Evolutionary conservation across 164 flowering plant species (phyloP).

Genomic region (Vitis labrusca): DNA sequence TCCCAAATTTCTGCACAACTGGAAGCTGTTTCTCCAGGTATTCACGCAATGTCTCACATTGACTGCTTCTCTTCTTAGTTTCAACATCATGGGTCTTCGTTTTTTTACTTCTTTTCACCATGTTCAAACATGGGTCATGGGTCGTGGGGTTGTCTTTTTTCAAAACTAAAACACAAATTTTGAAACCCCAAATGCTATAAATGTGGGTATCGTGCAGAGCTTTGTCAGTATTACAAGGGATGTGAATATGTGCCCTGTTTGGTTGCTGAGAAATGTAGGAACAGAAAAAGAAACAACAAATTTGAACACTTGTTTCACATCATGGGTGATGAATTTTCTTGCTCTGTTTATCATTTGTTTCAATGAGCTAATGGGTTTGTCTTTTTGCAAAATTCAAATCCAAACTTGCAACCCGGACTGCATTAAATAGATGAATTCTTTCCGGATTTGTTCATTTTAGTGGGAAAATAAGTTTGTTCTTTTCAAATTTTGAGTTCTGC

Average conservation of each 20-base stretch:
- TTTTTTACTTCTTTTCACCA: not conserved
- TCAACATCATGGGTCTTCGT: not conserved
- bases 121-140: too few species aligned
- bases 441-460: too few species aligned
- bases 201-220: too few species aligned
- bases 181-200: too few species aligned
- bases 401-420: not conserved
- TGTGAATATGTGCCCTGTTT: not conserved
- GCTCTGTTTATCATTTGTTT: not conserved
- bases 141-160: too few species aligned
- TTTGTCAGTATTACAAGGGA: too few species aligned
- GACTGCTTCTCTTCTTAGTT: not conserved
- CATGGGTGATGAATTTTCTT: not conserved
- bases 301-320: not conserved
- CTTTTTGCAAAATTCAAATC: not conserved
- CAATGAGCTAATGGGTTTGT: not conserved
- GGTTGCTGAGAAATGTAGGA: slow-evolving; percentile 8
- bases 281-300: too few species aligned
- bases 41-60: not conserved
- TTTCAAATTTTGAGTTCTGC: too few species aligned
- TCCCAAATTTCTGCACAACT: slow-evolving; percentile 20
- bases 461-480: too few species aligned
- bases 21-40: slow-evolving; percentile 45
- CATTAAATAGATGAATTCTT: not conserved
- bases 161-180: too few species aligned